Base-by-base conservation (phyloP, 2,329 filamentous ascomycete genomes). In the Clarireedia hainanense region DNA sequence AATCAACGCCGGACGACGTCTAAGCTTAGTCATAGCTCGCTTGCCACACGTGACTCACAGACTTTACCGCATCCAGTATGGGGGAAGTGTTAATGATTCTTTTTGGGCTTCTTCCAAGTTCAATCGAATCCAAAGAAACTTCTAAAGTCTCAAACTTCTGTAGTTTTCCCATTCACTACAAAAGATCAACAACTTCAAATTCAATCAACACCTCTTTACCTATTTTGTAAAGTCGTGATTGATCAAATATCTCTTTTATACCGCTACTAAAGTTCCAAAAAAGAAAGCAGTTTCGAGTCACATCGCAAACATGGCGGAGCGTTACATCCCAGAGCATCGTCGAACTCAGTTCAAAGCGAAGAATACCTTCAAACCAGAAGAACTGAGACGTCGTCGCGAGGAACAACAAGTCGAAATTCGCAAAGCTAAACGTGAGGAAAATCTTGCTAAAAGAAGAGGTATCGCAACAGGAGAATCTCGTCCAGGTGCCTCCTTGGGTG, bases 261-360 rank as follows among this genome's bases (percentile, higher is more conserved):
- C n/a, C 37, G 23, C 56, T 52, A 53, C 47, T 43, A 56, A 30
- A 45, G 6, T 37, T 40, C 48, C 48, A 47, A 47, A 55, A 60
- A 49, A 37, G 7, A 56, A 42, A 56, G 51, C 49, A 42, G 43
- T 39, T 50, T 17, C 36, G 46, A 58, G 39, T 55, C 52, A 50
- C 23, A 60, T 59, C 63, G 58, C 64, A 68, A 67, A 45, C 53
- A 99, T 99, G 94, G 88, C 94, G 74, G 94, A 99, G 75, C 89
- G 94, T 70, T 99, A 96, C 80, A 99, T 99, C 71, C 94, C 94
- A 74, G 94, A 99, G 80, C 94, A 99, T 80, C 91, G 94, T 74
- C 91, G 94, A 72, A 96, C 90, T 64, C 91, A 96, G 79, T 99
- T 96, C 86, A 99, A 99, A 87, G 94, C 94, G 55, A 96, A 96